A percentile compares a stretch with the other conserved stretches of the same genome.
Conservation (phyloP, 805 yeast genomes). For the Cyberlindnera saturnus region DNA sequence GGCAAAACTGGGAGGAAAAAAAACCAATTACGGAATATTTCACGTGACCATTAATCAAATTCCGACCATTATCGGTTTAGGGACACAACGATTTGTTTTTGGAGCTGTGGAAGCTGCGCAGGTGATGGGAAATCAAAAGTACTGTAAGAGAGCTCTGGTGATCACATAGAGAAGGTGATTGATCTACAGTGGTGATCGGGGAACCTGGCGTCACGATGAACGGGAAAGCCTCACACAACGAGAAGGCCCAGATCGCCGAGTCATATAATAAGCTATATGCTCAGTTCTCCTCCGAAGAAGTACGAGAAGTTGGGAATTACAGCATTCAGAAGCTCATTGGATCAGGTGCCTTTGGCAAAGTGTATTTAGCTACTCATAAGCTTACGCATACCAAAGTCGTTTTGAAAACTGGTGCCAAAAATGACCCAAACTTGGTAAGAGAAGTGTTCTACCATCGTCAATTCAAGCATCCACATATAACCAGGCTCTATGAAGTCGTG, state of each 20-base stretch:
- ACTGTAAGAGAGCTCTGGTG: no score
- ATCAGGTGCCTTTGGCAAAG: constrained; percentile 90
- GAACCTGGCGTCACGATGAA: neutral
- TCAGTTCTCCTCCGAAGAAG: constrained; percentile 39
- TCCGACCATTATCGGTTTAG: no score
- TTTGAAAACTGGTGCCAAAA: constrained; percentile 69
- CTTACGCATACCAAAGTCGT: constrained; percentile 76
- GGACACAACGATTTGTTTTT: neutral
- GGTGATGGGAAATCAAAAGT: no score
- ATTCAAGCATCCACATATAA: constrained; percentile 76
- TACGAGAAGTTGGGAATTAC: constrained; percentile 77
- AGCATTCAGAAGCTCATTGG: constrained; percentile 70
- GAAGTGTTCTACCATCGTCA: constrained; percentile 88
- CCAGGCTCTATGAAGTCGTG: constrained; percentile 78
- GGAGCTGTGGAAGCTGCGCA: neutral
- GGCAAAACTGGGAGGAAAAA: neutral
- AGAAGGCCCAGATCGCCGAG: constrained; percentile 41
- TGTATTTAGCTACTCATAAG: constrained; percentile 75
- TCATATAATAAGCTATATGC: constrained; percentile 56
- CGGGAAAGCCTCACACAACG: constrained; percentile 19
- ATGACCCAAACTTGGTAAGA: constrained; percentile 81
- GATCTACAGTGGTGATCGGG: no score
- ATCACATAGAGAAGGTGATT: no score
- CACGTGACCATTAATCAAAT: no score
- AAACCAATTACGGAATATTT: neutral